These are phyloP conservation scores for Quercus wislizeni DNA, from an alignment of 306 rosid species.

Conservation along the genomic window DNA sequence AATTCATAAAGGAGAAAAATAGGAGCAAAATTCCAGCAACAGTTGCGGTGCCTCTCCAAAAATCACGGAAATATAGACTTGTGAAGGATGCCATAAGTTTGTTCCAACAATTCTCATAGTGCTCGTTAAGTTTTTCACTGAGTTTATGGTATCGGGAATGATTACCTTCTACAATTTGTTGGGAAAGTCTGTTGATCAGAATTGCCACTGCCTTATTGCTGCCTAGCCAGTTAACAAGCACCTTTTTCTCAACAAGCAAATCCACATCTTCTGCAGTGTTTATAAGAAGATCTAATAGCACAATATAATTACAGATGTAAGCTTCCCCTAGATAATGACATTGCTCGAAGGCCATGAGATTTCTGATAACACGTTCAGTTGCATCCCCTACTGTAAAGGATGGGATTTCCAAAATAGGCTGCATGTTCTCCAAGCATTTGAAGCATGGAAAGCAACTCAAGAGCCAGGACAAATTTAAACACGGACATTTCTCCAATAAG, in stretches of 20 bases:
- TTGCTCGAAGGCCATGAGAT: neutral
- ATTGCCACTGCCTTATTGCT: constrained; percentile 16
- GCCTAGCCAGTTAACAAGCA: constrained; percentile 17
- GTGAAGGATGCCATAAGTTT: constrained; percentile 9
- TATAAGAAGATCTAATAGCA: no score
- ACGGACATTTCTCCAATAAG: neutral
- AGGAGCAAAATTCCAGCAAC: constrained; percentile 13
- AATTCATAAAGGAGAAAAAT: neutral
- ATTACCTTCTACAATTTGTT: neutral
- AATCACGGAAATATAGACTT: constrained; percentile 27
- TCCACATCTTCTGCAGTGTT: no score
- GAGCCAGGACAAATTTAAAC: constrained; percentile 1
- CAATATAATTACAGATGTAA: no score
- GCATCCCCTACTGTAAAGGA: neutral
- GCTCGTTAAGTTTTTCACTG: neutral
- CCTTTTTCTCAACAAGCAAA: constrained; percentile 18
- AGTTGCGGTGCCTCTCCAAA: constrained; percentile 36
- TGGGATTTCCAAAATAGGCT: neutral
- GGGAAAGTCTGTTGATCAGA: constrained; percentile 11
- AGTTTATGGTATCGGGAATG: neutral
- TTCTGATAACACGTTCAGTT: constrained; percentile 13
- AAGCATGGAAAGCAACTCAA: neutral
- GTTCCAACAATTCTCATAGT: constrained; percentile 14
- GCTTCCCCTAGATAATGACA: no score
- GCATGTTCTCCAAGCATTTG: neutral